Evolutionary conservation across 306 rosid species (phyloP), one percentile per base, ranked within the genome.

Genomic region (Luffa acutangula): DNA sequence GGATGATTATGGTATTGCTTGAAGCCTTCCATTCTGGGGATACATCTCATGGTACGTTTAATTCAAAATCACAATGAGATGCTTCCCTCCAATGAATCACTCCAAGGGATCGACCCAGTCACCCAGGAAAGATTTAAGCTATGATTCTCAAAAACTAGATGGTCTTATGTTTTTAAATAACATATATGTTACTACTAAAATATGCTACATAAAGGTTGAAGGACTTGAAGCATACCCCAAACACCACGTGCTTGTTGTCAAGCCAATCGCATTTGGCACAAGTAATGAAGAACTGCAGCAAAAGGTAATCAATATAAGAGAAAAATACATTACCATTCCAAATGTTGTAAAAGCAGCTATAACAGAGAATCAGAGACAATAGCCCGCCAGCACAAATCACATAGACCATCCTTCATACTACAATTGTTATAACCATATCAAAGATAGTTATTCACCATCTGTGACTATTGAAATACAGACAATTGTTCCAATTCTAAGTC

Each of bases 201-300:
- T 59, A 73, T 36, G 51, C 49, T 69, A 67, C 31, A 43, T 25
- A 75, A 66, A 17, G 13, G 80, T 21, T 45, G 48, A 60, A 85
- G 86, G 80, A 46, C 52, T 51, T 51, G 54, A 71, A 83, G 70
- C 89, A 63, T 93, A 95, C 99, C 99, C 99, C 97, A 46, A 95
- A 95, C 79, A 93, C 97, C 13, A 95, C 99, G 77, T 95, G 97
- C 90, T 93, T 95, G 87, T 90, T 95, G 88, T 95, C 99, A 65
- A 95, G 97, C 99, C 97, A 95, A 83, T 95, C 99, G 1, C 99
- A 95, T 79, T 95, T 95, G 58, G 98, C 89, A 57, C 97, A 91
- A 78, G 98, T 92, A 81, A 95, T 58, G 71, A 95, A 95, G 89
- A 95, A 95, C 99, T 95, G 93, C 83, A 79, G 81, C 31, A 36